Evolutionary conservation across 345 rosid species (phyloP), one percentile per base, ranked within the genome.

Genomic region (Gossypium herbaceum): DNA sequence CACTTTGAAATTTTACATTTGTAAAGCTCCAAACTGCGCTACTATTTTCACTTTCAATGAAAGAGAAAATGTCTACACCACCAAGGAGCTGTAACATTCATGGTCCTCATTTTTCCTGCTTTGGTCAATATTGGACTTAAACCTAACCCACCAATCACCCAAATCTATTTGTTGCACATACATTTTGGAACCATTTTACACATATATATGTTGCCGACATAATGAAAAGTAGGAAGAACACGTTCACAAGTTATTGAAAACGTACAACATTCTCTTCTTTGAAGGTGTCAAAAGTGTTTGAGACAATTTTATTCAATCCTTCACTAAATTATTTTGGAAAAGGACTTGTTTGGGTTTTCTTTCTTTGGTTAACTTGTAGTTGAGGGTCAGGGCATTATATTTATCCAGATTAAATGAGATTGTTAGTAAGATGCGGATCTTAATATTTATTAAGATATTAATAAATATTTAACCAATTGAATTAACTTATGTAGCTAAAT

Each of bases 71-170:
- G 67, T 68, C 80, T 72, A 17, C 20, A n/a, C 57, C 72, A 41
- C 71, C 15, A 29, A 2, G 48, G 5, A 34, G 2, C 15, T 22
- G 51, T 45, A 20, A 20, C 13, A 51, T 47, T 71, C 76, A 64
- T 60, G 75, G 74, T 72, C 66, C 59, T 50, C 24, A 19, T n/a
- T 29, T 34, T 50, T 51, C 68, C 66, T 43, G 22, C 65, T 43
- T 56, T 57, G 20, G 17, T 24, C 55, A 9, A 19, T 20, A 70
- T 55, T 77, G 78, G 76, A 69, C 12, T 77, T 74, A 7, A 27
- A 81, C 80, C 83, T 81, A 81, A 77, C 76, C 70, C 75, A 44
- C 29, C 54, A 68, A 9, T 43, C 1, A 48, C 16, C 73, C 25
- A 8, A 45, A 11, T 71, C 57, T 19, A 9, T 12, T 7, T 19